phyloP scores from a whole-genome alignment of 257 asterid genomes.

The Pogostemon cablin region DNA sequence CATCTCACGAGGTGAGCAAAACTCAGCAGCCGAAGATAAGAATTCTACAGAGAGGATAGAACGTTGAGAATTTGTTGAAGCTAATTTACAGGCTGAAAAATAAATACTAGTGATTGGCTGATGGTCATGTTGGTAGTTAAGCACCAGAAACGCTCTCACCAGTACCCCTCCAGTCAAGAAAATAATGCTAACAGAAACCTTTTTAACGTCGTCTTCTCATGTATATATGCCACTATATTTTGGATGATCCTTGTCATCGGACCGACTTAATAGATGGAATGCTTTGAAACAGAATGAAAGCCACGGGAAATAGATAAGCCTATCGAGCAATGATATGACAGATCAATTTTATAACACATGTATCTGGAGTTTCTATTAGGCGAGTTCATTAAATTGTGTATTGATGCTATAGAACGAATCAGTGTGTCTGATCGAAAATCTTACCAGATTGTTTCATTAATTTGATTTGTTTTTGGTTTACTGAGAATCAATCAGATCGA shows the following conservation, averaged over 20 bases:
- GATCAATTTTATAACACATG: conserved; percentile 18
- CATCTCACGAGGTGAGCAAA: conserved; percentile 60
- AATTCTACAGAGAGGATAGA: conserved; percentile 39
- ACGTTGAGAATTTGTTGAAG: conserved; percentile 27
- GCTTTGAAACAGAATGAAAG: conserved; percentile 24
- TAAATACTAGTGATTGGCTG: conserved; percentile 3
- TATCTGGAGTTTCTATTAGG: conserved; percentile 12
- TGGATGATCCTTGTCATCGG: background rate
- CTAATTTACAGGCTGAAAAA: conserved; percentile 20
- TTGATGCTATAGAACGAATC: conserved; percentile 26
- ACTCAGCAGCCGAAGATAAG: conserved; percentile 48
- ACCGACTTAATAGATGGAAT: background rate
- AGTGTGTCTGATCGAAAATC: background rate
- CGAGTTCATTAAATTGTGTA: conserved; percentile 9
- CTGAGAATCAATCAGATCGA: conserved; percentile 8
- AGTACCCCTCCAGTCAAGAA: conserved; percentile 9
- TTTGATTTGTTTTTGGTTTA: background rate
- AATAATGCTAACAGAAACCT: conserved; percentile 11
- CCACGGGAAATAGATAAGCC: background rate
- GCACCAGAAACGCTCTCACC: conserved; percentile 19
- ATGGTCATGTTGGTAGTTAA: conserved; percentile 22
- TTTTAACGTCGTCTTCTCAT: conserved; percentile 19
- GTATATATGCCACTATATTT: conserved; percentile 20
- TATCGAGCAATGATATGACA: background rate
- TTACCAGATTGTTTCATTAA: background rate